Conservation (phyloP, 495 filamentous ascomycete species). For the Hyaloscypha variabilis region DNA sequence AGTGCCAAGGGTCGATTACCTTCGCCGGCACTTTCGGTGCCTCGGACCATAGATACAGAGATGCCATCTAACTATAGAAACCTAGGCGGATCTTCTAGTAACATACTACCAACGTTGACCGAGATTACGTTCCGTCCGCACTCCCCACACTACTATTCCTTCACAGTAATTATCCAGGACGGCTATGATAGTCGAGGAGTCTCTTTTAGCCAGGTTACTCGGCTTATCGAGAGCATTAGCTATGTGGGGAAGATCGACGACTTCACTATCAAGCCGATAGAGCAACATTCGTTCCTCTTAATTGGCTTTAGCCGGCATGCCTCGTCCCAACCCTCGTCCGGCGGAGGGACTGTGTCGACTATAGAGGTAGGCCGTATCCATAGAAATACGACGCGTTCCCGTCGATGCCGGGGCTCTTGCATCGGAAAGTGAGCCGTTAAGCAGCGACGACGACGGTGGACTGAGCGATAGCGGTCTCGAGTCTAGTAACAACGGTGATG, state of each 20-base stretch:
- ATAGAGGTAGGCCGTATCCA: not conserved
- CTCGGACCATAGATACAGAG: constrained; percentile 2
- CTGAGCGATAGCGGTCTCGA: constrained; percentile 19
- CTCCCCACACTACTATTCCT: constrained; percentile 13
- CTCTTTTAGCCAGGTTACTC: constrained; percentile 28
- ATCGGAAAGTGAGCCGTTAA: constrained; percentile 13
- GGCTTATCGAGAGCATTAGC: constrained; percentile 22
- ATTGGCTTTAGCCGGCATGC: constrained; percentile 26
- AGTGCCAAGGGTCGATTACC: constrained; percentile 9
- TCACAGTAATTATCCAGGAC: constrained; percentile 55
- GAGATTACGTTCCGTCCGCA: constrained; percentile 20
- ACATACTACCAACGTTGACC: constrained; percentile 27
- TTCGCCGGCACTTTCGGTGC: not conserved
- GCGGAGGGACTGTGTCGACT: constrained; percentile 17
- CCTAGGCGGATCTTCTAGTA: constrained; percentile 12
- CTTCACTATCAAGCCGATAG: constrained; percentile 23
- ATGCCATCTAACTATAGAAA: constrained; percentile 13
- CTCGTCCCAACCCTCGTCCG: constrained; percentile 22
- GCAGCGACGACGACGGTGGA: constrained; percentile 16
- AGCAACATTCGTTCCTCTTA: constrained; percentile 27
- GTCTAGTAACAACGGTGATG: constrained; percentile 5
- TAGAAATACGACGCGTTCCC: constrained; percentile 20
- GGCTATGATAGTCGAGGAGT: constrained; percentile 52
- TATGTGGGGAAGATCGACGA: constrained; percentile 22
- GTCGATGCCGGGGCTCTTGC: constrained; percentile 15